Evolutionary conservation across 2,329 filamentous ascomycete genomes (phyloP).

Genomic region (Neopestalotiopsis rosae): DNA sequence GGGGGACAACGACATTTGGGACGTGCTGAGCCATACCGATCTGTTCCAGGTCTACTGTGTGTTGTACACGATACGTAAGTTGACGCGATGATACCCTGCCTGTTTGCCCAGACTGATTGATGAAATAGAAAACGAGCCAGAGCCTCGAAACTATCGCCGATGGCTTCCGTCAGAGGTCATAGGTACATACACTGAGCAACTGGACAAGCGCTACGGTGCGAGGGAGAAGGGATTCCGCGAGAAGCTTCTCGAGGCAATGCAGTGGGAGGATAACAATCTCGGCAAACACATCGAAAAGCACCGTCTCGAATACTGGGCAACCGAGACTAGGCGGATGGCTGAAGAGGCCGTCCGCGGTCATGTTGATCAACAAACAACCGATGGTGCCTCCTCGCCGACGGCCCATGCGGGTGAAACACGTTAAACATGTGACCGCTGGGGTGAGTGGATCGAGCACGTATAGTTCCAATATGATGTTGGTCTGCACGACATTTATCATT

Average conservation of each 20-base stretch:
- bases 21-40: conserved; percentile 67
- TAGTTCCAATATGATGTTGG: background rate
- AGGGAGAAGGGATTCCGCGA: conserved; percentile 69
- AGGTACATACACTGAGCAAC: conserved; percentile 64
- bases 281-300: conserved; percentile 69
- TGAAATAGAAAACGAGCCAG: conserved; percentile 42
- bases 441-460: background rate
- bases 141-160: conserved; percentile 48
- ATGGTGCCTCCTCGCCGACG: conserved; percentile 25
- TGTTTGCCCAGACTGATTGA: conserved; percentile 14
- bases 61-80: conserved; percentile 70
- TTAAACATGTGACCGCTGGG: background rate
- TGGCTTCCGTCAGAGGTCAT: conserved; percentile 58
- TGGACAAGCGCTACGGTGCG: conserved; percentile 64
- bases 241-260: conserved; percentile 74
- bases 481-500: background rate
- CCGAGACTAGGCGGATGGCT: conserved; percentile 21
- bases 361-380: conserved; percentile 32
- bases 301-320: conserved; percentile 68
- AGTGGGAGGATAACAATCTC: conserved; percentile 72
- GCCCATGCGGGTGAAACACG: conserved; percentile 14
- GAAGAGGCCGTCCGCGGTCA: conserved; percentile 29
- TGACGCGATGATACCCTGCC: conserved; percentile 21
- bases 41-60: conserved; percentile 71
- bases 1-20: conserved; percentile 70